A percentile compares a stretch with the other conserved stretches of the same genome.
Evolutionary conservation across 345 rosid species (phyloP).

Genomic region (Raphanus raphanistrum): DNA sequence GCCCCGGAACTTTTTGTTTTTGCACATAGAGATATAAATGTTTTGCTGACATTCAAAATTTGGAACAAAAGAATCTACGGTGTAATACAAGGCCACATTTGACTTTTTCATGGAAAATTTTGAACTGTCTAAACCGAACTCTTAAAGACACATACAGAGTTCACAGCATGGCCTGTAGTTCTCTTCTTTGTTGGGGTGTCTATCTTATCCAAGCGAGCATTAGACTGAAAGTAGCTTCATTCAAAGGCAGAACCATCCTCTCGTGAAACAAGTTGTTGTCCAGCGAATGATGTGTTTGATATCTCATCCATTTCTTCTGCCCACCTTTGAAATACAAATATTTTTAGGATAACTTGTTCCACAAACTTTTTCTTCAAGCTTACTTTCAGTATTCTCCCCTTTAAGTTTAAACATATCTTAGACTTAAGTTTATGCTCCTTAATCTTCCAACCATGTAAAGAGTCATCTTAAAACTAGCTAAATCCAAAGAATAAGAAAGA

Average conservation of each 20-base stretch:
- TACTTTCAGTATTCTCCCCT: no score
- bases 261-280: constrained; percentile 15
- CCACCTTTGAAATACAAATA: constrained; percentile 22
- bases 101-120: neutral
- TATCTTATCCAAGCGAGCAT: constrained; percentile 38
- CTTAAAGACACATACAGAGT: no score
- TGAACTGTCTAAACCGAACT: constrained; percentile 22
- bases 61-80: constrained; percentile 26
- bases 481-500: no score
- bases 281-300: constrained; percentile 42
- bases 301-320: constrained; percentile 52
- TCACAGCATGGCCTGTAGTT: constrained; percentile 54
- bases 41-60: constrained; percentile 9
- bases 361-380: no score
- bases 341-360: no score
- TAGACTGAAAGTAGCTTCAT: constrained; percentile 38
- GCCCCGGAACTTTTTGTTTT: neutral
- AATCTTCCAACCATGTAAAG: no score
- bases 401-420: no score
- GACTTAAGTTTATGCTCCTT: no score
- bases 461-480: no score
- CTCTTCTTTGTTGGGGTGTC: constrained; percentile 52
- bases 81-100: constrained; percentile 9
- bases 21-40: neutral
- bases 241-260: constrained; percentile 28